A percentile compares a stretch with the other conserved stretches of the same genome.
phyloP scores from a whole-genome alignment of 208 protist genomes.

The Acanthamoeba quina region DNA sequence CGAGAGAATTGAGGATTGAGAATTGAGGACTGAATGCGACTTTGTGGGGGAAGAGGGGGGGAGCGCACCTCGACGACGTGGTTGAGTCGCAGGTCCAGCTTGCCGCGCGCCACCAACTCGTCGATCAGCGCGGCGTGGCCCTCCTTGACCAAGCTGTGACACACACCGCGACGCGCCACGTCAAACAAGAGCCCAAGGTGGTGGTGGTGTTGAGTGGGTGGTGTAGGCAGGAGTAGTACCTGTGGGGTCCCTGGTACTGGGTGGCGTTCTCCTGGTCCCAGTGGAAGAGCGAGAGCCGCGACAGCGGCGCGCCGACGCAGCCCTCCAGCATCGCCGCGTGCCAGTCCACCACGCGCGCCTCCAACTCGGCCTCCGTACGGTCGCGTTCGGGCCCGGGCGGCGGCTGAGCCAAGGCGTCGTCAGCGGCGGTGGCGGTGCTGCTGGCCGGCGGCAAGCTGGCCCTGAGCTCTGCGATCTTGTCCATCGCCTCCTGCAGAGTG shows the following conservation, averaged over 20 bases:
- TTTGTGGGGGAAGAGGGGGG: not conserved
- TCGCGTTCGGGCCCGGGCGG: too few species aligned
- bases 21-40: not conserved
- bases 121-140: conserved; percentile 1
- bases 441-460: not conserved
- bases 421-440: too few species aligned
- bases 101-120: not conserved
- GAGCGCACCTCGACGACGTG: conserved; percentile 29
- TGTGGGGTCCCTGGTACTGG: not conserved
- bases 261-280: not conserved
- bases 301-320: conserved; percentile 4
- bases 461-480: not conserved
- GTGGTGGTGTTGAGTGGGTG: too few species aligned
- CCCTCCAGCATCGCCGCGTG: not conserved
- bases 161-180: not conserved
- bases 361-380: not conserved
- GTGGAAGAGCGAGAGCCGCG: conserved; percentile 4
- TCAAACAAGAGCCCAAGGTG: not conserved
- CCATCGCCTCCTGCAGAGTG: conserved; percentile 14
- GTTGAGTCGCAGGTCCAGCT: not conserved
- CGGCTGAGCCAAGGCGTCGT: too few species aligned
- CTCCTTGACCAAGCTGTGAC: not conserved
- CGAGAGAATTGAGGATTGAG: not conserved
- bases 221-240: not conserved
- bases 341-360: not conserved